These are phyloP conservation scores for Lyophyllum semitale DNA, from an alignment of 768 basidiomycete genomes.

Conservation along the genomic window DNA sequence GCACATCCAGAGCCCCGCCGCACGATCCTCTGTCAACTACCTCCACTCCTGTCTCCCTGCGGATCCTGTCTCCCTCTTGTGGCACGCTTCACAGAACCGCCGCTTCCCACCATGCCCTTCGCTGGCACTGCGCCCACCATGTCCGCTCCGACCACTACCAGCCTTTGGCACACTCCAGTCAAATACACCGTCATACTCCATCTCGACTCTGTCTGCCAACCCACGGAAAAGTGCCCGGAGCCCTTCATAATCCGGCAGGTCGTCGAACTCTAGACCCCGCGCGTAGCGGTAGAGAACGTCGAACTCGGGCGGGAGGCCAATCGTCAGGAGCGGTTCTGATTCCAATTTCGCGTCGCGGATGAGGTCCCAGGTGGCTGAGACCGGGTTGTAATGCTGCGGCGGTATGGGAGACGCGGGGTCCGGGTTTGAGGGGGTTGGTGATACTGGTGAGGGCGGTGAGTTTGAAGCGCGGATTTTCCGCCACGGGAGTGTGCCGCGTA, in stretches of 20 bases:
- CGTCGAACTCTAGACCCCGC: constrained; percentile 82
- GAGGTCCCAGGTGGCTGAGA: constrained; percentile 73
- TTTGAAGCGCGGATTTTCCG: constrained; percentile 63
- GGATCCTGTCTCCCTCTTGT: constrained; percentile 26
- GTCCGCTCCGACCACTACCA: constrained; percentile 14
- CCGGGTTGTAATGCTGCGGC: constrained; percentile 47
- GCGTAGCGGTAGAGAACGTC: constrained; percentile 81
- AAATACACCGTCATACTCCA: constrained; percentile 54
- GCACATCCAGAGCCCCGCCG: constrained; percentile 5
- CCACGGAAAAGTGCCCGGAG: constrained; percentile 72
- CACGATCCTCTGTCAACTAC: constrained; percentile 4
- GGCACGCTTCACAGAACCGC: constrained; percentile 43
- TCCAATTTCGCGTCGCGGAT: constrained; percentile 75
- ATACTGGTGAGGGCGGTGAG: constrained; percentile 28
- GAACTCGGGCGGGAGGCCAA: constrained; percentile 79
- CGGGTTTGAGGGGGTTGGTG: constrained; percentile 20
- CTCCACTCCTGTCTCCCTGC: constrained; percentile 17
- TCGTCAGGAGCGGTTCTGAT: constrained; percentile 66
- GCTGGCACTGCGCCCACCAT: constrained; percentile 20
- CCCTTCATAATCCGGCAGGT: constrained; percentile 87
- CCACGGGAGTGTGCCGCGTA: constrained; percentile 80
- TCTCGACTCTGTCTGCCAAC: constrained; percentile 52
- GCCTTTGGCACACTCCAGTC: constrained; percentile 40
- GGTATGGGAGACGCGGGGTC: constrained; percentile 12
- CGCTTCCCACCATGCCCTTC: constrained; percentile 20